Evolutionary conservation across 495 filamentous ascomycete genomes (phyloP), one percentile per base, ranked within the genome.

Genomic region (Penicillium bovifimosum): DNA sequence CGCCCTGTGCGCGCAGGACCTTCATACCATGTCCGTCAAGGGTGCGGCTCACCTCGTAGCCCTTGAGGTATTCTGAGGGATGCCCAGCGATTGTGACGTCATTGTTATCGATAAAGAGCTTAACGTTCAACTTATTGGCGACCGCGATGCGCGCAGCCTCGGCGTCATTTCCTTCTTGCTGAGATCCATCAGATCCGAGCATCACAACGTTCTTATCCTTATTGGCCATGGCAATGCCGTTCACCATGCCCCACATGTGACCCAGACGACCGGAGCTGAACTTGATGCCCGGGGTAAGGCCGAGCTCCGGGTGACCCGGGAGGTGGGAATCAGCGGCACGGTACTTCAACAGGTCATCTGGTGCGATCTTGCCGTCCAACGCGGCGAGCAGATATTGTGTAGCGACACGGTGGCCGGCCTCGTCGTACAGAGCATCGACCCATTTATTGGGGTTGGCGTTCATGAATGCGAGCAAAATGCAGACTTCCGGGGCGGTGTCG

Each of bases 211-310:
- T 64, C 56, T 72, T 71, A 29, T 65, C 62, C 50, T 55, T 47
- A 58, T 72, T 63, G 32, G 65, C 66, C 69, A 72, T 69, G 9
- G 67, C 53, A 11, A 72, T 65, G 32, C 69, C 69, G 36, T 72
- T 72, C 29, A 67, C 67, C 66, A 72, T 65, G 9, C 54, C 64
- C 69, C 69, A 72, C 69, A 72, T 72, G 52, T 72, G 69, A 14
- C 69, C 69, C 0, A 72, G 64, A 24, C 69, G 67, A 32, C 69
- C 69, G 32, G 67, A 71, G 47, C 67, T 71, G 48, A 71, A 72
- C 54, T 72, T 72, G 13, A 72, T 35, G 11, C 69, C 69, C 0
- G 69, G 69, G 0, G 69, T 72, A 3, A 72, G 55, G 11, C 69
- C 69, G 3, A 72, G 63, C 53, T 72, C 69, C 3, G 69, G 69